phyloP scores from a whole-genome alignment of 1,284 basidiomycete species.

The Ganoderma boninense region DNA sequence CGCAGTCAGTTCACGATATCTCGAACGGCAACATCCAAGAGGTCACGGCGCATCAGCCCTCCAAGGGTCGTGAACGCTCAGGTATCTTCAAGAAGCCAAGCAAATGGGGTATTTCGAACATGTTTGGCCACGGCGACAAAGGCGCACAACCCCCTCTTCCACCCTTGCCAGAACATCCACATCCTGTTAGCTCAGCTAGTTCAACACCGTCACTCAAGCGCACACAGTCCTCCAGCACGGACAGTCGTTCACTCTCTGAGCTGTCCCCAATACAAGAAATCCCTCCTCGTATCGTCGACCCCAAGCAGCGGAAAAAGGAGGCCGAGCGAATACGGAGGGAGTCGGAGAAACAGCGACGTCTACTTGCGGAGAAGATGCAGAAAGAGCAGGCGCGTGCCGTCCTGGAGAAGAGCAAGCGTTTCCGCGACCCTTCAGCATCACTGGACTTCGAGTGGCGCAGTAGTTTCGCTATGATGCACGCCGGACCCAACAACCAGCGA shows the following conservation, averaged over 20 bases:
- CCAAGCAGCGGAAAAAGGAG: constrained; percentile 92
- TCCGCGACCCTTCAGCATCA: constrained; percentile 61
- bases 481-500: constrained; percentile 46
- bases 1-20: constrained; percentile 45
- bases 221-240: constrained; percentile 83
- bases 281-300: constrained; percentile 53
- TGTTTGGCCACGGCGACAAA: constrained; percentile 84
- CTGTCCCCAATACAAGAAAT: constrained; percentile 51
- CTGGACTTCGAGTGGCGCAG: constrained; percentile 69
- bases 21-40: constrained; percentile 31
- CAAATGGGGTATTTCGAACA: constrained; percentile 66
- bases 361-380: constrained; percentile 76
- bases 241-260: constrained; percentile 70
- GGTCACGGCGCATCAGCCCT: constrained; percentile 46
- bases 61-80: constrained; percentile 62
- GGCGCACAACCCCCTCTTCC: constrained; percentile 62
- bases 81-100: constrained; percentile 72
- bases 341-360: constrained; percentile 88
- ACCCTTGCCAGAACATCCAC: constrained; percentile 70
- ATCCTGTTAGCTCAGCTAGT: constrained; percentile 53
- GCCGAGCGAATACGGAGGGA: constrained; percentile 86
- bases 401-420: constrained; percentile 89
- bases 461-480: constrained; percentile 46
- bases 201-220: constrained; percentile 82
- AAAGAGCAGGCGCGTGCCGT: constrained; percentile 94